These are phyloP conservation scores for Rhypophila decipiens DNA, from an alignment of 495 filamentous ascomycete species.

Conservation along the genomic window DNA sequence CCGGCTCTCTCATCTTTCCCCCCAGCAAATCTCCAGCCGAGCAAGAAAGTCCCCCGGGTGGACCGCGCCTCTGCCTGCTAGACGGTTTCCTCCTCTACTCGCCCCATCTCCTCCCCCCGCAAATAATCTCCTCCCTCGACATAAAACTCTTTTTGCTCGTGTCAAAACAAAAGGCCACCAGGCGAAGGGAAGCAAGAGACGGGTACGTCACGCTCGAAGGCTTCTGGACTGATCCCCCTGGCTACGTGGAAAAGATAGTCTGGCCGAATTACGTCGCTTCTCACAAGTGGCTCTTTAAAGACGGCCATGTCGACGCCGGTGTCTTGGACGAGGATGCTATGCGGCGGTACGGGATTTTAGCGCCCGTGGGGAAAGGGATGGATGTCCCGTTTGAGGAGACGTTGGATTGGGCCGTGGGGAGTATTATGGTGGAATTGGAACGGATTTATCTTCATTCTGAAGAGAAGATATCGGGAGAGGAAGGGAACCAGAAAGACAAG, in stretches of 20 bases:
- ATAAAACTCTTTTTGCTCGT: constrained; percentile 70
- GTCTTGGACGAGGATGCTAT: constrained; percentile 38
- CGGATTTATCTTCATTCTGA: constrained; percentile 11
- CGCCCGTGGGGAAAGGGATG: constrained; percentile 24
- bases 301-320: constrained; percentile 54
- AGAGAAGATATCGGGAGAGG: too few relatives aligned
- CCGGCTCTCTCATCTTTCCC: constrained; percentile 25
- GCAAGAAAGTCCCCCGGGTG: too few relatives aligned
- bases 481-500: too few relatives aligned
- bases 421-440: constrained; percentile 38
- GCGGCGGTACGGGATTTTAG: constrained; percentile 37
- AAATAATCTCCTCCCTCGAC: constrained; percentile 58
- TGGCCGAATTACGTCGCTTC: constrained; percentile 86
- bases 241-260: constrained; percentile 89
- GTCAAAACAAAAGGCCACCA: constrained; percentile 51
- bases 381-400: constrained; percentile 46
- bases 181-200: constrained; percentile 61
- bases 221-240: constrained; percentile 90
- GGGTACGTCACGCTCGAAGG: constrained; percentile 87
- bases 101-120: constrained; percentile 22
- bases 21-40: too few relatives aligned
- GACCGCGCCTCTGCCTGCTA: constrained; percentile 55
- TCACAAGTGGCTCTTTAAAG: constrained; percentile 69
- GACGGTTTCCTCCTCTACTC: constrained; percentile 85
- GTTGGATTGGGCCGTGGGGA: constrained; percentile 49